Percentiles rank a stretch among this genome's conserved stretches.
These are phyloP conservation scores for Dactylonectria estremocensis DNA, from an alignment of 2,329 filamentous ascomycete genomes.

Conservation along the genomic window DNA sequence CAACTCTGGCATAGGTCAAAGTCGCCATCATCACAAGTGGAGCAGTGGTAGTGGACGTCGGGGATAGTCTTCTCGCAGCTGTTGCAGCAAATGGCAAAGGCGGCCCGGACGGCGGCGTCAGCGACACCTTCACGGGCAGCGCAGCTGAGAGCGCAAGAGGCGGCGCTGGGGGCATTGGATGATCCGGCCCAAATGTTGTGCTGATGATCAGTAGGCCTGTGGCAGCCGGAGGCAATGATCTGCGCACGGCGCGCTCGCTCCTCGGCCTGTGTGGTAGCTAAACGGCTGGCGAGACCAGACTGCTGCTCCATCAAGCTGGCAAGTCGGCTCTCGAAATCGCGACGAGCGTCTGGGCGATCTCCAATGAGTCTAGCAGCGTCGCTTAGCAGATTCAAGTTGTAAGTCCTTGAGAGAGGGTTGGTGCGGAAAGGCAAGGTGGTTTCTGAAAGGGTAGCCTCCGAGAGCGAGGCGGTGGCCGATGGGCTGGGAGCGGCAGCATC, in stretches of 20 bases:
- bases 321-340: constrained; percentile 49
- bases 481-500: constrained; percentile 41
- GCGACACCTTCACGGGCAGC: constrained; percentile 22
- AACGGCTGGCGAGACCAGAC: constrained; percentile 29
- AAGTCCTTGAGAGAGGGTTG: constrained; percentile 47
- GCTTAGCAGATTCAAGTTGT: constrained; percentile 45
- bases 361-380: constrained; percentile 48
- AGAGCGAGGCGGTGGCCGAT: constrained; percentile 31
- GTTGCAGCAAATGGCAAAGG: constrained; percentile 94
- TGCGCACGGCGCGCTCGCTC: constrained; percentile 10
- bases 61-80: constrained; percentile 84
- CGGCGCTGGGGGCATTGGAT: constrained; percentile 3
- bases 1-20: constrained; percentile 92
- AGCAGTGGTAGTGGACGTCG: constrained; percentile 93
- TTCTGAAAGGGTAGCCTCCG: constrained; percentile 37
- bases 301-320: constrained; percentile 46
- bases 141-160: constrained; percentile 24
- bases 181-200: constrained; percentile 26
- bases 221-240: constrained; percentile 1
- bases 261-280: constrained; percentile 20
- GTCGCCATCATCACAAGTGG: constrained; percentile 92
- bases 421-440: constrained; percentile 44
- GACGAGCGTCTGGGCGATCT: constrained; percentile 40
- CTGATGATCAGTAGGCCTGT: constrained; percentile 12
- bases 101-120: constrained; percentile 7